Evolutionary conservation across 805 yeast species (phyloP).

Genomic region (Candida maltosa): DNA sequence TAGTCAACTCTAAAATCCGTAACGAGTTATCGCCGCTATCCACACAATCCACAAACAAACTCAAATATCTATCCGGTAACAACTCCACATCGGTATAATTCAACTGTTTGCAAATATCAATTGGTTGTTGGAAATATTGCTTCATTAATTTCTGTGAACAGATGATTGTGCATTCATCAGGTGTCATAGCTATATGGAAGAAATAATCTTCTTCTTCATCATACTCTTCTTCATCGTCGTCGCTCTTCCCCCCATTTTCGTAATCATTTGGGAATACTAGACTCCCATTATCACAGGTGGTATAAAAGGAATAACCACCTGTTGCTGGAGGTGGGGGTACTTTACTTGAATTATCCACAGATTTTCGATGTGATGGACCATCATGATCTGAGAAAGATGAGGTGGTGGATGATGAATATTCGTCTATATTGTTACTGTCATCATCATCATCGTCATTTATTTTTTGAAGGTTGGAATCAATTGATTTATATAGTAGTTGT

Average conservation of each 20-base stretch:
- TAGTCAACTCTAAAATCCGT: conserved; percentile 53
- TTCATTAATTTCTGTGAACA: conserved; percentile 41
- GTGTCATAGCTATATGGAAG: conserved; percentile 61
- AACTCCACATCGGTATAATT: conserved; percentile 36
- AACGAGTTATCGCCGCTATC: conserved; percentile 50
- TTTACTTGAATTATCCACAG: conserved; percentile 30
- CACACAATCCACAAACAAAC: conserved; percentile 59
- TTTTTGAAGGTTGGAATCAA: conserved; percentile 3
- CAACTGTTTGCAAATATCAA: conserved; percentile 28
- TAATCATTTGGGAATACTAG: no score
- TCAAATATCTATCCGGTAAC: conserved; percentile 43
- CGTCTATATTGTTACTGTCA: conserved; percentile 7
- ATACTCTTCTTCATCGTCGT: conserved; percentile 12
- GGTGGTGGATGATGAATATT: conserved; percentile 3
- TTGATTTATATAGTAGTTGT: conserved; percentile 40
- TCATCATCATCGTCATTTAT: conserved; percentile 11
- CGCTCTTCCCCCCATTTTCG: no score
- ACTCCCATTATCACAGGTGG: neutral
- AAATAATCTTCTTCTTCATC: conserved; percentile 42
- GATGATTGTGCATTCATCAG: conserved; percentile 60
- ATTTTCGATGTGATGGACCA: conserved; percentile 3
- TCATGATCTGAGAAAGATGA: conserved; percentile 7
- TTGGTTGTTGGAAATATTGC: conserved; percentile 35
- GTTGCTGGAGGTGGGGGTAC: neutral
- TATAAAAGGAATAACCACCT: no score